Percentiles rank a stretch among this genome's conserved stretches.
These are phyloP conservation scores for Cryptosporidium xiaoi DNA, from an alignment of 169 alveolate genomes.

Conservation along the genomic window DNA sequence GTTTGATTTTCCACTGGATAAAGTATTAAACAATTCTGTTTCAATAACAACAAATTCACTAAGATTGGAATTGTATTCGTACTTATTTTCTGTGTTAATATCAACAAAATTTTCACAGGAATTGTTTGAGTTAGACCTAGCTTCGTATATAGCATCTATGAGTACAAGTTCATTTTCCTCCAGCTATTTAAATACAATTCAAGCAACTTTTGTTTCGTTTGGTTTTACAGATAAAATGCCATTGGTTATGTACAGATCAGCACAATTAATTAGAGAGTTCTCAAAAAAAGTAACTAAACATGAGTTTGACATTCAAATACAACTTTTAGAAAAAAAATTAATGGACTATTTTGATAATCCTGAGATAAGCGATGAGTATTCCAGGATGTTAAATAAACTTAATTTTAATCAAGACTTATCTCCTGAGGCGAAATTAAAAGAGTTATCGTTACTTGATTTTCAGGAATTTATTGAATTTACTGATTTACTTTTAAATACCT, in stretches of 20 bases:
- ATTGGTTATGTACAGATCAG: not conserved
- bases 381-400: not conserved
- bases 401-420: constrained; percentile 19
- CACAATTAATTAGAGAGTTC: not conserved
- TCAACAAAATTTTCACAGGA: not conserved
- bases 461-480: constrained; percentile 1
- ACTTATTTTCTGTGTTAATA: not conserved
- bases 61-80: not conserved
- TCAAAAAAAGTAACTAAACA: not conserved
- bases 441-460: not conserved
- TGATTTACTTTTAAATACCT: not conserved
- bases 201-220: not conserved
- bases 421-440: not conserved
- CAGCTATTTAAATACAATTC: not conserved
- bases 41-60: not conserved
- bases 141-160: not conserved
- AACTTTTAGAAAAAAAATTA: not conserved
- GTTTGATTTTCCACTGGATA: constrained; percentile 30
- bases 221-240: constrained; percentile 32
- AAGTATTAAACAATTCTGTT: not conserved
- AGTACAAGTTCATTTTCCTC: not conserved
- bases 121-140: constrained; percentile 5
- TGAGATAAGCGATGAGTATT: not conserved
- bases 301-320: not conserved
- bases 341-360: constrained; percentile 6